Evolutionary conservation across 768 basidiomycete species (phyloP).

Genomic region (Boletus insuetus): DNA sequence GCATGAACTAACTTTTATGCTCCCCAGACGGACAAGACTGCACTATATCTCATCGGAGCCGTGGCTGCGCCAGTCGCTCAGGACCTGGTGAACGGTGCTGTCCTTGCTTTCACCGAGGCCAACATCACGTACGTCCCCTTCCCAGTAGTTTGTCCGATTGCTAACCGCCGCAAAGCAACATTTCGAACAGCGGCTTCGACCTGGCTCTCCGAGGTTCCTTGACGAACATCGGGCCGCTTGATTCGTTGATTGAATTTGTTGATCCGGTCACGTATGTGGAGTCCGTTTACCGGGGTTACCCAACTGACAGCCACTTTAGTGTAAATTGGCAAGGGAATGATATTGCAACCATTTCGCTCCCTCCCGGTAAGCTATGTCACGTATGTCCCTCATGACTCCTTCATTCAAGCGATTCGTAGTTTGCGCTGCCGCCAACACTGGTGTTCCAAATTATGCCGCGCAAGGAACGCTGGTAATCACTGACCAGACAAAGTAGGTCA

Average conservation of each 20-base stretch:
- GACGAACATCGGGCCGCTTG: constrained; percentile 63
- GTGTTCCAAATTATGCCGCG: constrained; percentile 61
- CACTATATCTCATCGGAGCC: constrained; percentile 66
- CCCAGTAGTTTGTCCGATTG: constrained; percentile 39
- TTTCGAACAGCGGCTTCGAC: constrained; percentile 61
- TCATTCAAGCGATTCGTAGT: constrained; percentile 35
- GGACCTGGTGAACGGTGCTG: constrained; percentile 55
- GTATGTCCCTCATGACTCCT: background rate
- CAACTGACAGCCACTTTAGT: constrained; percentile 28
- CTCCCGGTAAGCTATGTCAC: constrained; percentile 41
- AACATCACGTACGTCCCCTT: constrained; percentile 48
- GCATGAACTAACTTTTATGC: constrained; percentile 1
- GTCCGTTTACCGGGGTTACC: background rate
- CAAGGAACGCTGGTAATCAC: constrained; percentile 55
- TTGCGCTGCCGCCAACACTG: constrained; percentile 63
- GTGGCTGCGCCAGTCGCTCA: constrained; percentile 68
- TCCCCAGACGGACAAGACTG: constrained; percentile 56
- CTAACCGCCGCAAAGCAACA: constrained; percentile 50
- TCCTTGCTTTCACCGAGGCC: constrained; percentile 52
- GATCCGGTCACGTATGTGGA: constrained; percentile 55
- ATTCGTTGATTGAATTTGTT: constrained; percentile 63
- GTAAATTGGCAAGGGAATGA: constrained; percentile 61
- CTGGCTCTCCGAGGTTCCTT: constrained; percentile 57
- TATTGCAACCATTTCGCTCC: constrained; percentile 64
- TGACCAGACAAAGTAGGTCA: constrained; percentile 44